Evolutionary conservation across 2,329 filamentous ascomycete genomes (phyloP), one percentile per base, ranked within the genome.

Genomic region (Fusarium pseudograminearum): DNA sequence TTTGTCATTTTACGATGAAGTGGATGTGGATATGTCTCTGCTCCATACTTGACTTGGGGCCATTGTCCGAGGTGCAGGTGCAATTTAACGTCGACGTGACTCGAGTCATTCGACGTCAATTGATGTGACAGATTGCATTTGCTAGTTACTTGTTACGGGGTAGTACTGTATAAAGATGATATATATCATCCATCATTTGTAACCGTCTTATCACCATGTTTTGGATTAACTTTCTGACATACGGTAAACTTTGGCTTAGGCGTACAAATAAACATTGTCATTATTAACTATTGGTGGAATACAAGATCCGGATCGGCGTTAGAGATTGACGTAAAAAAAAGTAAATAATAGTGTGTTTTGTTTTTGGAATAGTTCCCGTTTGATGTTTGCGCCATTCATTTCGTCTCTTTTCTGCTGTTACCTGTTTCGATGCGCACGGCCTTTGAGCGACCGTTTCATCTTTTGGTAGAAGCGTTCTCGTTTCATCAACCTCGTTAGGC

Each of bases 401-500:
- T 46, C 44, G 4, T 6, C 20, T 57, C 44, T 48, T 50, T n/a
- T 55, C 31, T 26, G 14, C 16, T 7, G 8, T 38, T 40, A 6
- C 36, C 16, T 16, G 56, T 69, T 67, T 70, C 57, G n/a, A 56
- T 12, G 36, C 38, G 55, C 67, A 68, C 38, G 65, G 57, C 47
- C 61, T 33, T 28, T 28, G 15, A 14, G 26, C 62, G 33, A 28
- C 47, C 20, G 67, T 70, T 68, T 70, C 67, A 4, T 41, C 36
- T 36, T 52, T 51, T 48, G 46, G 56, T 38, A 60, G 8, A 53
- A 40, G 44, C 66, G 20, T 28, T 42, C 30, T 63, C 34, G 67
- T 70, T 70, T 70, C 67, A 70, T 44, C 40, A 68, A 60, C 42
- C 48, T 52, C 31, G 26, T 9, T 14, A 56, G 42, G 42, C 31